These are phyloP conservation scores for Phlyctochytrium arcticum DNA, from an alignment of 192 early-diverging fungal species.

Conservation along the genomic window DNA sequence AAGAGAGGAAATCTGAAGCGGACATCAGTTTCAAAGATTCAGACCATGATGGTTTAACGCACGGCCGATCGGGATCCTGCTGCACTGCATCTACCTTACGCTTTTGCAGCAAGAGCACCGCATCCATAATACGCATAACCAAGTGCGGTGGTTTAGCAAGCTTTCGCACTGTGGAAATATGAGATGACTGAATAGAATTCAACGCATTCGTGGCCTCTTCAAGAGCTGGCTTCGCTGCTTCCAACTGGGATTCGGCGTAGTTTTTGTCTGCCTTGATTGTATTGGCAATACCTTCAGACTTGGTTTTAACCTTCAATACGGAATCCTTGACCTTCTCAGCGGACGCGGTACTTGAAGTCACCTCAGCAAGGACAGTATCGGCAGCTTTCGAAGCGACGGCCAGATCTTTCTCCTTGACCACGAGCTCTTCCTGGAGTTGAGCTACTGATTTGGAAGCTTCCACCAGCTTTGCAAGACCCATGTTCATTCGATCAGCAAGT, in stretches of 20 bases:
- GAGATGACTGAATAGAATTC: constrained; percentile 63
- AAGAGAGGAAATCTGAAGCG: constrained; percentile 53
- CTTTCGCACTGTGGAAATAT: constrained; percentile 62
- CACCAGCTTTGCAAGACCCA: constrained; percentile 58
- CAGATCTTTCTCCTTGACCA: constrained; percentile 62
- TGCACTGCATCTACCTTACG: constrained; percentile 44
- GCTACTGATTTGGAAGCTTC: constrained; percentile 62
- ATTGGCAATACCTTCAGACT: constrained; percentile 60
- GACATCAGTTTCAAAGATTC: constrained; percentile 64
- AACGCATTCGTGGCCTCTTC: constrained; percentile 58
- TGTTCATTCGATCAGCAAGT: constrained; percentile 61
- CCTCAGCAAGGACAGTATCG: constrained; percentile 55
- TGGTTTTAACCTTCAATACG: constrained; percentile 61
- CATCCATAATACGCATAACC: constrained; percentile 68
- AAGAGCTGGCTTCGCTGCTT: constrained; percentile 59
- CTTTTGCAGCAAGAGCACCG: constrained; percentile 56
- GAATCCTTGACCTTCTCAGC: constrained; percentile 66
- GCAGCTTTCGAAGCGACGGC: constrained; percentile 55
- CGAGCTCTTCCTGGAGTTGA: constrained; percentile 57
- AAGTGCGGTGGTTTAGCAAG: constrained; percentile 63
- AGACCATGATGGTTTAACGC: constrained; percentile 55
- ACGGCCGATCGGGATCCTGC: constrained; percentile 61
- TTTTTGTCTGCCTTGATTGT: constrained; percentile 59
- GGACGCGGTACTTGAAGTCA: constrained; percentile 50
- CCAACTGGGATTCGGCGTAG: constrained; percentile 55